Evolutionary conservation across 2,329 filamentous ascomycete genomes (phyloP).

Genomic region (Aspergillus hiratsukae): DNA sequence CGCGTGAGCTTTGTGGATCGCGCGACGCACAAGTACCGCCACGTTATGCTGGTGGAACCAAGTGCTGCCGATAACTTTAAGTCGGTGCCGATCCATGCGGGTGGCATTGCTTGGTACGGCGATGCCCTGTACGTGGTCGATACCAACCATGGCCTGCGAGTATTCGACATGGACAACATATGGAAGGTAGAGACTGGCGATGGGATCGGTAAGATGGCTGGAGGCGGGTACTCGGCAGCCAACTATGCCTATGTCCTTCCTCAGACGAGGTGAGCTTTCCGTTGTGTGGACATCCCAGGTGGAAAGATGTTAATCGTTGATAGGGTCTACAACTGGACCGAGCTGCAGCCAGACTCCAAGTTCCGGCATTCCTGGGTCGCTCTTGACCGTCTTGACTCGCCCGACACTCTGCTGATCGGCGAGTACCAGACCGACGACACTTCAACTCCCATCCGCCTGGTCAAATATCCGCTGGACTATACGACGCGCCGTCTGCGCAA

Average conservation of each 20-base stretch:
- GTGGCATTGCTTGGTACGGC: conserved; percentile 36
- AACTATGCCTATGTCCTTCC: conserved; percentile 34
- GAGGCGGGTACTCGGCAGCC: conserved; percentile 27
- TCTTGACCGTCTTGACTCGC: conserved; percentile 31
- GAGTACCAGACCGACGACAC: conserved; percentile 27
- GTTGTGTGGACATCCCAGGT: background rate
- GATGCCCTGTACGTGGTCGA: conserved; percentile 34
- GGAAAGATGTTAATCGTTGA: background rate
- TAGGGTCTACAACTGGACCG: background rate
- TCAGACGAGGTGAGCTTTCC: conserved; percentile 25
- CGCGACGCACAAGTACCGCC: conserved; percentile 26
- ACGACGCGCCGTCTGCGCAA: conserved; percentile 23
- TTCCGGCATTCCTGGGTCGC: conserved; percentile 34
- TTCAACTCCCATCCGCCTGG: conserved; percentile 23
- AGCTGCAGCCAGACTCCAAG: conserved; percentile 11
- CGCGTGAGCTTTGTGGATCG: conserved; percentile 32
- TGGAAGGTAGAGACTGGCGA: conserved; percentile 32
- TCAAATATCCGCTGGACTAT: conserved; percentile 29
- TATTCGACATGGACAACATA: conserved; percentile 36
- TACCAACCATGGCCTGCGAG: conserved; percentile 31
- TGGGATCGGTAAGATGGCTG: conserved; percentile 26
- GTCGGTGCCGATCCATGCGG: conserved; percentile 31
- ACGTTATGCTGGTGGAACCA: conserved; percentile 34
- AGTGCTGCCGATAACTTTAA: conserved; percentile 29
- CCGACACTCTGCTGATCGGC: conserved; percentile 30